Evolutionary conservation across 768 basidiomycete genomes (phyloP), one percentile per base, ranked within the genome.

Genomic region (Lactifluus subvellereus): DNA sequence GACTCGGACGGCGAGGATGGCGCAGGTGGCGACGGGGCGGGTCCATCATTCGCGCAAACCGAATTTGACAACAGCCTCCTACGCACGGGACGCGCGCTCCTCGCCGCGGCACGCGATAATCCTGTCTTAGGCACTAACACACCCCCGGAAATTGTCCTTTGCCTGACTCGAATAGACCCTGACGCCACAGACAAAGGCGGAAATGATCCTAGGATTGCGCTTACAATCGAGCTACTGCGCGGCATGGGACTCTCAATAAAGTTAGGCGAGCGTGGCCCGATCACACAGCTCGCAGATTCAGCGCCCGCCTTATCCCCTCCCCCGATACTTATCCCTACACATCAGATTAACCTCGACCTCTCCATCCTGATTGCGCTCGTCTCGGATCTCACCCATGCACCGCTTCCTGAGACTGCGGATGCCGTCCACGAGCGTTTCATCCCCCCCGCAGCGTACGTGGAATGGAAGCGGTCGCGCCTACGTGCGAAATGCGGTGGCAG

Each of bases 361-460:
- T 94, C 91, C 0, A 80, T 89, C 1, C 80, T 96, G 51, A 88
- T 96, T 58, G 92, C 94, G 0, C 79, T 94, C 33, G 80, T 90
- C 48, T 91, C 89, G 11, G 91, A 92, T 65, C 83, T 91, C 56
- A 87, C 89, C 0, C 92, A 94, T 72, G 78, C 85, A 0, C 77
- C 80, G 1, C 76, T 92, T 0, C 93, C 92, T 0, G 47, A 62
- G 0, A 77, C 79, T 0, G 67, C 79, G 0, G 80, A 82, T 14
- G 87, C 86, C 38, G 85, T 90, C 0, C 77, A 84, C 20, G 70
- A 72, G 13, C 80, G 88, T 4, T 95, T 91, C 69, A 77, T 84
- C 10, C 83, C 86, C 4, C 76, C 85, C 0, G 75, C 77, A 37
- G 76, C 77, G 49, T 84, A 87, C 62, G 74, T 81, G 10, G 80